Conservation (phyloP, 140 eudicot genomes). For the Anethum foeniculum region DNA sequence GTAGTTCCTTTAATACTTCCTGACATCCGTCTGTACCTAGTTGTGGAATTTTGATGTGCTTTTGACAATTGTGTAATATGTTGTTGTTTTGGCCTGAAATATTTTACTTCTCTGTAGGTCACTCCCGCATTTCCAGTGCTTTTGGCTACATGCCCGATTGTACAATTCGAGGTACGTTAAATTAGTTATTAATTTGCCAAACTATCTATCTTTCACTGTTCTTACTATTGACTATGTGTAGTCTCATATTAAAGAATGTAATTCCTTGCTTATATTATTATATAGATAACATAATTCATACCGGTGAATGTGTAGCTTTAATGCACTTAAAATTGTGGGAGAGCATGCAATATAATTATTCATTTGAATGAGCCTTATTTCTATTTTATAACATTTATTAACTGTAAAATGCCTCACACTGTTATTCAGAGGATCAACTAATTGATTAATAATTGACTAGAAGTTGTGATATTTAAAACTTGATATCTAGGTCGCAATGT, state of each 20-base stretch:
- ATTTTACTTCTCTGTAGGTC: conserved; percentile 42
- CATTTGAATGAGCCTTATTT: neutral
- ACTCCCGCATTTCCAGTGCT: conserved; percentile 82
- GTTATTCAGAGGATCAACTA: neutral
- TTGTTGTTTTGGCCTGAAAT: neutral
- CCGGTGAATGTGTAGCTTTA: neutral
- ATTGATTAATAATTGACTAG: neutral
- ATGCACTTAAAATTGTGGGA: neutral
- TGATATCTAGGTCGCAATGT: neutral
- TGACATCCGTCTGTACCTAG: neutral
- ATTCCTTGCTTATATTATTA: neutral
- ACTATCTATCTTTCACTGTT: neutral
- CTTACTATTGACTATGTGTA: neutral
- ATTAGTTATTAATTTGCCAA: neutral
- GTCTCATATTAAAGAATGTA: neutral
- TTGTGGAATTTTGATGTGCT: neutral
- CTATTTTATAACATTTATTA: neutral
- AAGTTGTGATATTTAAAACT: neutral
- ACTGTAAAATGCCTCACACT: neutral
- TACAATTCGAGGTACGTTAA: conserved; percentile 74
- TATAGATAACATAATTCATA: neutral
- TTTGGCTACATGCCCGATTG: conserved; percentile 59
- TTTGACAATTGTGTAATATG: neutral
- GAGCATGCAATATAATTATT: neutral
- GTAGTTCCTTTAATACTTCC: neutral